phyloP scores from a whole-genome alignment of 805 yeast species.

The Starmerella floris region DNA sequence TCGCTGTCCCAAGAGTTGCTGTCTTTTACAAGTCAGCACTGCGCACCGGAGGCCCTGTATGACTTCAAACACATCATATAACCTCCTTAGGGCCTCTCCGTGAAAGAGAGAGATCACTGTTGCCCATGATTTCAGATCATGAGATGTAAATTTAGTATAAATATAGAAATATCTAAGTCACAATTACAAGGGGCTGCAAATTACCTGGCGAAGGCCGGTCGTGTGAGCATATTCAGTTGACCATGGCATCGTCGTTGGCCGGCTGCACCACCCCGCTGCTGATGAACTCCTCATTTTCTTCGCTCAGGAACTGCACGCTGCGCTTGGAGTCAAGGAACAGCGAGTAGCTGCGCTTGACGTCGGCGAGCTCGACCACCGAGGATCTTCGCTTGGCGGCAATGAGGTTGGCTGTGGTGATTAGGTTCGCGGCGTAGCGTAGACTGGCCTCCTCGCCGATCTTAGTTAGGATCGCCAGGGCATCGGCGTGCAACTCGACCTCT shows the following conservation, averaged over 20 bases:
- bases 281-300: conserved; percentile 8
- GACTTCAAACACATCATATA: no score
- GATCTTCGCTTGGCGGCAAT: conserved; percentile 72
- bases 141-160: neutral
- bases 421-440: conserved; percentile 81
- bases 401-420: conserved; percentile 80
- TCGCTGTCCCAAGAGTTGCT: no score
- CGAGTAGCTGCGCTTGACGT: conserved; percentile 74
- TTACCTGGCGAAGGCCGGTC: no score
- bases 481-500: conserved; percentile 69
- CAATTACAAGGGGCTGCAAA: no score
- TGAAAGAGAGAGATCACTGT: no score
- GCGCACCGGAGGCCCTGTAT: no score
- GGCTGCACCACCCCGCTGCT: conserved; percentile 8
- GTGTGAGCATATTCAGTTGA: neutral
- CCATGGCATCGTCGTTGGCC: neutral
- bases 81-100: no score
- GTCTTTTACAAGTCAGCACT: no score
- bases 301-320: conserved; percentile 63
- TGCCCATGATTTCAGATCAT: no score
- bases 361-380: conserved; percentile 55
- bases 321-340: conserved; percentile 81
- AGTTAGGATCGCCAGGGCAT: conserved; percentile 76
- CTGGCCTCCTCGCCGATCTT: conserved; percentile 83
- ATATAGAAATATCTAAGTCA: no score